Conservation (phyloP, 352 stramenopile genomes). For the Globisporangium carolinianum region DNA sequence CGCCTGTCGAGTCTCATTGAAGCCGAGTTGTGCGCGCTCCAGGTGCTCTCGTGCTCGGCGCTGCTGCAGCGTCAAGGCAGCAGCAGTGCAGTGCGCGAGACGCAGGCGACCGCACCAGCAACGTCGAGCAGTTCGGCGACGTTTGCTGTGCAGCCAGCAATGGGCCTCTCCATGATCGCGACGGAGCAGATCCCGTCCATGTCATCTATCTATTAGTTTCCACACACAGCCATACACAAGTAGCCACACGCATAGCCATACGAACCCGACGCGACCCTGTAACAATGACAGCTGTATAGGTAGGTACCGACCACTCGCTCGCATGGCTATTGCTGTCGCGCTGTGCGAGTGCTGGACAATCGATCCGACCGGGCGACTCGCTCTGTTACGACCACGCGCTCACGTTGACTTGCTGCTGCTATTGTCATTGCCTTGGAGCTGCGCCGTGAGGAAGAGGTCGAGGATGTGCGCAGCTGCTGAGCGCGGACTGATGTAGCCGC, state of each 20-base stretch:
- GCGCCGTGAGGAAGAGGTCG: conserved; percentile 52
- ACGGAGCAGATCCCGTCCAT: conserved; percentile 44
- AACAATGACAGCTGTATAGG: conserved; percentile 9
- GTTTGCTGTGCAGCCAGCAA: conserved; percentile 14
- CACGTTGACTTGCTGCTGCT: background rate
- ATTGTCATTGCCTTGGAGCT: conserved; percentile 10
- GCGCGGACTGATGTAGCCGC: conserved; percentile 58
- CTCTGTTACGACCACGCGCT: too few species aligned
- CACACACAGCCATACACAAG: conserved; percentile 4
- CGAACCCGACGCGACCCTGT: background rate
- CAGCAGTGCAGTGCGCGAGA: conserved; percentile 9
- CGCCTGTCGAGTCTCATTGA: conserved; percentile 70
- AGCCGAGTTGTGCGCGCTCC: conserved; percentile 68
- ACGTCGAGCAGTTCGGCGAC: background rate
- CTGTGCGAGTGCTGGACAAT: too few species aligned
- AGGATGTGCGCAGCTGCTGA: conserved; percentile 53
- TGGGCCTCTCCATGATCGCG: conserved; percentile 43
- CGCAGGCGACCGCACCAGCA: conserved; percentile 16
- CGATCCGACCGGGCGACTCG: too few species aligned
- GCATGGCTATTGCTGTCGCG: background rate
- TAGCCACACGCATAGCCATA: background rate
- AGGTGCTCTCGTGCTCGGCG: conserved; percentile 74
- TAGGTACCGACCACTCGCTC: conserved; percentile 6
- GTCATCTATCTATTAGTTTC: conserved; percentile 51
- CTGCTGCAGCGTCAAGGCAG: conserved; percentile 48